Conservation (phyloP, 2,329 filamentous ascomycete genomes). For the Talaromyces rugulosus region DNA sequence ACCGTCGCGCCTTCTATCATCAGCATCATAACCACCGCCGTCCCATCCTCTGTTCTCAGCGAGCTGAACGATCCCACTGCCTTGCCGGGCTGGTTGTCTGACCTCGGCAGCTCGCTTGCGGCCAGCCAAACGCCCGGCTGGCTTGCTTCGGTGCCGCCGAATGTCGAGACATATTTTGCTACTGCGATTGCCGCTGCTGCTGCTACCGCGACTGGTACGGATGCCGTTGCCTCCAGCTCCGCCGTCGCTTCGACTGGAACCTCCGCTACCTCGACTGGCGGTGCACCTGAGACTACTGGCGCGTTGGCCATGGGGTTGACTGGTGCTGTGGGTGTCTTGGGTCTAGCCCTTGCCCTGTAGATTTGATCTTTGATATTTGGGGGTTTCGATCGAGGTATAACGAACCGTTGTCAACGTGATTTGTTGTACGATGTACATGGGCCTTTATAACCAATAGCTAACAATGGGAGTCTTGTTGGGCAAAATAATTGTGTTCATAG, state of each 20-base stretch:
- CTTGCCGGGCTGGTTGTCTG: background rate
- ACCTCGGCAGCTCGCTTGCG: slow-evolving; percentile 1
- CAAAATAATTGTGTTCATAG: background rate
- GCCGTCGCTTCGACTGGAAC: background rate
- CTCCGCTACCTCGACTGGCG: slow-evolving; percentile 9
- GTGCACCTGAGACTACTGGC: slow-evolving; percentile 18
- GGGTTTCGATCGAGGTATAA: background rate
- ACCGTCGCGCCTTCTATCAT: slow-evolving; percentile 8
- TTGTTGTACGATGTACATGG: background rate
- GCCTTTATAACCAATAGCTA: background rate
- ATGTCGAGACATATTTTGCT: slow-evolving; percentile 5
- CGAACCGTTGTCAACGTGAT: background rate
- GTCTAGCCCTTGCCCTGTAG: slow-evolving; percentile 22
- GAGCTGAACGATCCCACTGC: slow-evolving; percentile 1
- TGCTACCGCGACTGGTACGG: background rate
- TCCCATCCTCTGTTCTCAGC: slow-evolving; percentile 5
- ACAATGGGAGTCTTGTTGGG: background rate
- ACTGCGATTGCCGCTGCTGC: background rate
- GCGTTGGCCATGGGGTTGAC: slow-evolving; percentile 17
- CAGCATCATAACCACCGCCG: slow-evolving; percentile 10
- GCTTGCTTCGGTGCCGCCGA: slow-evolving; percentile 5
- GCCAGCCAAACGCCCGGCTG: slow-evolving; percentile 4
- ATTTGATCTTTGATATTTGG: background rate
- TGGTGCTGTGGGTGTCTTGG: slow-evolving; percentile 20
- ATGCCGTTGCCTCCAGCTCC: background rate